phyloP scores from a whole-genome alignment of 768 basidiomycete genomes.

The Suillus alpinus region DNA sequence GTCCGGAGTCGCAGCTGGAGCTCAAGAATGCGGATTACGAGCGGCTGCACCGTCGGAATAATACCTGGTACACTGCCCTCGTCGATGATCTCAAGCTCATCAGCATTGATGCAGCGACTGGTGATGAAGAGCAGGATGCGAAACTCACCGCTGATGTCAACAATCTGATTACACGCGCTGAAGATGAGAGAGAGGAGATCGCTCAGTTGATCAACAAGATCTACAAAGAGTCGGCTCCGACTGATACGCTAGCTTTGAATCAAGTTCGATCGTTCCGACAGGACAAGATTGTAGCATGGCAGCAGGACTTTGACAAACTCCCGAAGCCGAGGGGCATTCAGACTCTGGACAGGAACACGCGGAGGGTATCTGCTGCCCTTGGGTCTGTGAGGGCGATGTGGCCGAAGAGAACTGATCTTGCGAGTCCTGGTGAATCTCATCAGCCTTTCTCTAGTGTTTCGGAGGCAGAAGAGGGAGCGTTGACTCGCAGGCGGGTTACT shows the following conservation, averaged over 20 bases:
- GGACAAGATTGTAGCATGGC: slow-evolving; percentile 96
- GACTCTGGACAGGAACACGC: slow-evolving; percentile 46
- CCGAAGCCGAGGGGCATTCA: slow-evolving; percentile 64
- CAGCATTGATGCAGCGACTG: slow-evolving; percentile 75
- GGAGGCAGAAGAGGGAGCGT: slow-evolving; percentile 65
- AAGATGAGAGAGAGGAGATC: slow-evolving; percentile 73
- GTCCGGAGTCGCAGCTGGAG: slow-evolving; percentile 82
- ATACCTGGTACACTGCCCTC: slow-evolving; percentile 70
- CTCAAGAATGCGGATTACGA: slow-evolving; percentile 93
- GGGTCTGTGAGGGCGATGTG: slow-evolving; percentile 71
- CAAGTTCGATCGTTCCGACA: slow-evolving; percentile 83
- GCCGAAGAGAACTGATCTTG: slow-evolving; percentile 58
- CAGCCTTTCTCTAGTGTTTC: slow-evolving; percentile 66
- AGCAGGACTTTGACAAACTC: slow-evolving; percentile 85
- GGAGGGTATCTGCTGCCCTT: slow-evolving; percentile 57
- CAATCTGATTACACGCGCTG: slow-evolving; percentile 65
- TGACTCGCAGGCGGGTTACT: slow-evolving; percentile 44
- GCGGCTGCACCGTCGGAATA: slow-evolving; percentile 67
- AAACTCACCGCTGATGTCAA: slow-evolving; percentile 62
- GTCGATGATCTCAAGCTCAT: slow-evolving; percentile 76
- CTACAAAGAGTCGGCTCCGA: slow-evolving; percentile 77
- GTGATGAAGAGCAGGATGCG: slow-evolving; percentile 70
- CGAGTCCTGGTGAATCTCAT: slow-evolving; percentile 49
- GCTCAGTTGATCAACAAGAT: slow-evolving; percentile 68
- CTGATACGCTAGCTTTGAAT: slow-evolving; percentile 86